Evolutionary conservation across 257 asterid species (phyloP), one percentile per base, ranked within the genome.

Genomic region (Forsythia viridissima): DNA sequence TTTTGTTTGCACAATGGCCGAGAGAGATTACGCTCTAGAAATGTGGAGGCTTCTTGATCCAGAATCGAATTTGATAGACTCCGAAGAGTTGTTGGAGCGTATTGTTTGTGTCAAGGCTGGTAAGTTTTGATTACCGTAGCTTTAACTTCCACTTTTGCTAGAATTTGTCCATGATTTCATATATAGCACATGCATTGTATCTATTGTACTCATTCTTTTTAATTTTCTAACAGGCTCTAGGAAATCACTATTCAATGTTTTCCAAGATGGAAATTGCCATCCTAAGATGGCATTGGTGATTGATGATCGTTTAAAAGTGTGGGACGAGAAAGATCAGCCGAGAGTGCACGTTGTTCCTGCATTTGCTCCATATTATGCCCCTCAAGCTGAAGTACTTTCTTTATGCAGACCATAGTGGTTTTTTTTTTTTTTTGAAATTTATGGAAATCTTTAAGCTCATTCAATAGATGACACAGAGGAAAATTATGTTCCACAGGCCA

Each of bases 31-130:
- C 83, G 99, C 99, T 66, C 76, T 95, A 83, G 99, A 95, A 86
- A 95, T 95, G 99, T 95, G 99, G 99, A 92, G 99, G 84, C 98
- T 95, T 82, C 98, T 95, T 78, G 99, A 95, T 82, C 98, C 99
- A 21, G 98, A 91, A 55, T 95, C 97, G 69, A 93, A 89, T 84
- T 89, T 95, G 89, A 93, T 95, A 80, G 83, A 82, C 86, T 80
- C 87, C 12, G 89, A 85, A 84, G 93, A 92, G 85, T 89, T 92
- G 74, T 83, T 92, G 89, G 89, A 91, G 72, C 99, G 98, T 38
- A 91, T 95, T 82, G 97, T 91, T 52, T 95, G 98, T 69, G 99
- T 95, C 80, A 95, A 93, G 84, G 88, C 99, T 81, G 98, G 99
- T 93, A 83, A 84, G 89, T 71, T 80, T 74, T 77, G 46, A 59